Percentiles rank a stretch among this genome's conserved stretches.
These are phyloP conservation scores for Hymenoscyphus linearis DNA, from an alignment of 2,329 filamentous ascomycete genomes.

Conservation along the genomic window DNA sequence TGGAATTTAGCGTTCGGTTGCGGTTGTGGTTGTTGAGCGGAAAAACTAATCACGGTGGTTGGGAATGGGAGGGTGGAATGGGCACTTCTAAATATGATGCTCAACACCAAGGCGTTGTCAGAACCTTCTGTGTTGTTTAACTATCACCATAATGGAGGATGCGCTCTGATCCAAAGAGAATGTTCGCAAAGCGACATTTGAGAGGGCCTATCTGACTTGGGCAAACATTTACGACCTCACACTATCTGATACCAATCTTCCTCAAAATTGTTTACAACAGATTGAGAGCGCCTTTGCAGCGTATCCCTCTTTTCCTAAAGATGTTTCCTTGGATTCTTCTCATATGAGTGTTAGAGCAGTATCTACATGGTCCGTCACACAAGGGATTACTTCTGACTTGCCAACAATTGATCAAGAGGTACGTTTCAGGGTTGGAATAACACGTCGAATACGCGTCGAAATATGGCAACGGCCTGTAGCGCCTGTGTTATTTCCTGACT, in stretches of 20 bases:
- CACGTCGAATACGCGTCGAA: not conserved
- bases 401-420: not conserved
- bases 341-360: not conserved
- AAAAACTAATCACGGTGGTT: too few relatives aligned
- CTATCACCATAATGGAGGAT: not conserved
- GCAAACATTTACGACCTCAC: not conserved
- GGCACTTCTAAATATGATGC: too few relatives aligned
- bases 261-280: not conserved
- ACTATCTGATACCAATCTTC: not conserved
- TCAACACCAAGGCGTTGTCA: too few relatives aligned
- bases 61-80: too few relatives aligned
- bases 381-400: not conserved
- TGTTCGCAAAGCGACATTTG: not conserved
- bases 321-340: not conserved
- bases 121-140: too few relatives aligned
- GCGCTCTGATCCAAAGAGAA: not conserved
- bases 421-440: not conserved
- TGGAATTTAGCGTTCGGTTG: too few relatives aligned
- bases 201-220: not conserved
- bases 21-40: too few relatives aligned
- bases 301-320: not conserved
- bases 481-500: constrained; percentile 14
- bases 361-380: not conserved
- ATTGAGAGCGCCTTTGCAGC: not conserved
- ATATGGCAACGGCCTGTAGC: constrained; percentile 12